Evolutionary conservation across 108 stramenopile species (phyloP), one percentile per base, ranked within the genome.

Genomic region (Pseudonitzschia multiseries): DNA sequence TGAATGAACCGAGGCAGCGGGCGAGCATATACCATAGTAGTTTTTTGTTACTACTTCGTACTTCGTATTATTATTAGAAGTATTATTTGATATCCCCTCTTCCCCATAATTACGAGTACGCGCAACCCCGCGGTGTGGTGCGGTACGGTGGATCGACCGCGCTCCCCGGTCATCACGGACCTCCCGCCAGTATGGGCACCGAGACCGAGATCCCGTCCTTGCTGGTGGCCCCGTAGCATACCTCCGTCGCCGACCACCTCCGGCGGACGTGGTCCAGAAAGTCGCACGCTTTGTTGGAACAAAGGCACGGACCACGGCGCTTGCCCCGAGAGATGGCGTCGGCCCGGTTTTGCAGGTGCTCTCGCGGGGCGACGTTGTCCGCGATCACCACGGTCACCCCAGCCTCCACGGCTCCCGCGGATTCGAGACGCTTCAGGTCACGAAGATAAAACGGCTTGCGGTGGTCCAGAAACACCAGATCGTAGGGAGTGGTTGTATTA

Each of bases 211-310:
- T 62, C 17, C 61, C 61, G 29, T 62, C 61, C 61, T 62, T 62
- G 33, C 27, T 62, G 29, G 18, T 0, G 8, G 9, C n/a, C 0
- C 61, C 61, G 31, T 62, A 62, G 31, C 27, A 62, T 13, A 62
- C 15, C 40, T 62, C 61, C 0, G 61, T 62, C 57, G 57, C 22
- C 20, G 61, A 62, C 61, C 61, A 62, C 31, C 18, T 8, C 61
- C 33, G 26, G 15, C 32, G 0, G 8, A 62, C 61, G 36, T 62
- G 31, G 0, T 40, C 32, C 29, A 62, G 1, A 62, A 31, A 62
- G 33, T 62, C 61, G 29, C 61, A 62, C n/a, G 61, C 61, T 14
- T 62, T 62, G 32, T 62, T 62, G 61, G 31, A 24, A n/a, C 61
- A 62, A 17, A 29, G 15, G 41, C 61, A 62, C 33, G 61, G 61